Percentiles rank a stretch among this genome's conserved stretches.
Conservation (phyloP, 2,329 filamentous ascomycete genomes). For the Calonectria hongkongensis region DNA sequence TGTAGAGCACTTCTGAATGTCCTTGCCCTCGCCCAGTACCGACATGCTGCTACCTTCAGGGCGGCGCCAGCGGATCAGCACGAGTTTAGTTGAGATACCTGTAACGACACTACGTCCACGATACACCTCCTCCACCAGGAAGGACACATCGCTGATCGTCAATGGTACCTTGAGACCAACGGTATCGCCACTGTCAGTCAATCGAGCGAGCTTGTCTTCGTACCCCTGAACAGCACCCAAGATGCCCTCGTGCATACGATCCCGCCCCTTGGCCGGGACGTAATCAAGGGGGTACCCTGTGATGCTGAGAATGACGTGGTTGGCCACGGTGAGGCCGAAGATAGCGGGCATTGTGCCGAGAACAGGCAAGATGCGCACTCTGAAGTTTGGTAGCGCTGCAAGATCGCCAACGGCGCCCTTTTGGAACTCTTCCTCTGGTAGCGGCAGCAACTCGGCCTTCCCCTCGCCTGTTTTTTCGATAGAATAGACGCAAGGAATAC, state of each 20-base stretch:
- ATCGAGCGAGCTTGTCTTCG: constrained; percentile 83
- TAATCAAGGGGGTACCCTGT: constrained; percentile 91
- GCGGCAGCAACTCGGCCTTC: constrained; percentile 90
- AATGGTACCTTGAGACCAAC: constrained; percentile 87
- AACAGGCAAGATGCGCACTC: constrained; percentile 95
- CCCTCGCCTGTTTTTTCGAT: constrained; percentile 92
- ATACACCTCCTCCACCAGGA: constrained; percentile 92
- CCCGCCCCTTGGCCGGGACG: constrained; percentile 84
- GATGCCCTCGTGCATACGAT: constrained; percentile 94
- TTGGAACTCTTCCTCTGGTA: constrained; percentile 89
- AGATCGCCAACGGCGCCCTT: constrained; percentile 92
- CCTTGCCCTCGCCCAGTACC: constrained; percentile 76
- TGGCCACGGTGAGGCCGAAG: constrained; percentile 93
- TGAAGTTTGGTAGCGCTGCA: constrained; percentile 92
- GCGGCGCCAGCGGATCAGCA: constrained; percentile 86
- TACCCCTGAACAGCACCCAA: constrained; percentile 83
- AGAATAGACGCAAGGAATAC: constrained; percentile 94
- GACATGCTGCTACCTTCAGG: constrained; percentile 76
- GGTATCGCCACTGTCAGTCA: constrained; percentile 55
- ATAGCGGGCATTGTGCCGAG: constrained; percentile 98
- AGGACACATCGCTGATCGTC: constrained; percentile 87
- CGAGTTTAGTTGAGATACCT: constrained; percentile 85
- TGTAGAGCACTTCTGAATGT: constrained; percentile 86
- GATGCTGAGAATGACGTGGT: constrained; percentile 91
- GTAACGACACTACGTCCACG: constrained; percentile 88